A percentile compares a stretch with the other conserved stretches of the same genome.
These are phyloP conservation scores for Musa itinerans DNA, from an alignment of 176 grass and related monocot genomes.

Conservation along the genomic window DNA sequence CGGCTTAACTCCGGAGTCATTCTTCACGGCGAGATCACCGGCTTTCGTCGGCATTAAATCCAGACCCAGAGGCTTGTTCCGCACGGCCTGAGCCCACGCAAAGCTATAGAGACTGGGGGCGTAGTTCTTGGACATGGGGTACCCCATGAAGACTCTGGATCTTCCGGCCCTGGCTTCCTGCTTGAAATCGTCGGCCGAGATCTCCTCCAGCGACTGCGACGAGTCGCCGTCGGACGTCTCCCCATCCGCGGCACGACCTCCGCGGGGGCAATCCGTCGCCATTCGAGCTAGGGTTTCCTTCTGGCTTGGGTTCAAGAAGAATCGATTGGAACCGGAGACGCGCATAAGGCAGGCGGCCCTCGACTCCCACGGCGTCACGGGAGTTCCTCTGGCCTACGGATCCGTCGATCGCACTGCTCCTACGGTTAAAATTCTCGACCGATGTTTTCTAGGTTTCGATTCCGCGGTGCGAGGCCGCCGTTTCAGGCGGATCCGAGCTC, in stretches of 20 bases:
- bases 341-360: constrained; percentile 12
- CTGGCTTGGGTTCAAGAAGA: constrained; percentile 25
- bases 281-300: constrained; percentile 13
- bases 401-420: background rate
- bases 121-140: constrained; percentile 65
- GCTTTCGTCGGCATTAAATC: constrained; percentile 15
- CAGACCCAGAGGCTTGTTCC: constrained; percentile 71
- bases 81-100: constrained; percentile 88
- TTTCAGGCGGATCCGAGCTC: constrained; percentile 19
- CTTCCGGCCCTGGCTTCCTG: constrained; percentile 5
- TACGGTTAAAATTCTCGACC: background rate
- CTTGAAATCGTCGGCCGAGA: background rate
- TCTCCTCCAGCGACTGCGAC: constrained; percentile 18
- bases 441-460: constrained; percentile 19
- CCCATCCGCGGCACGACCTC: constrained; percentile 25
- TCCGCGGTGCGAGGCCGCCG: constrained; percentile 3
- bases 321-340: constrained; percentile 17
- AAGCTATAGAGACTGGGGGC: constrained; percentile 65
- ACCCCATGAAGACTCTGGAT: constrained; percentile 80
- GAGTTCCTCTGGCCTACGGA: background rate
- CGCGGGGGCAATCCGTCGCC: constrained; percentile 15
- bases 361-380: background rate
- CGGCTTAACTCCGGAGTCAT: background rate
- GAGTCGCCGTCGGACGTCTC: constrained; percentile 64
- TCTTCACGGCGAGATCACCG: constrained; percentile 3